Evolutionary conservation across 2,329 filamentous ascomycete species (phyloP), one percentile per base, ranked within the genome.

Genomic region (Claviceps pazoutovae): DNA sequence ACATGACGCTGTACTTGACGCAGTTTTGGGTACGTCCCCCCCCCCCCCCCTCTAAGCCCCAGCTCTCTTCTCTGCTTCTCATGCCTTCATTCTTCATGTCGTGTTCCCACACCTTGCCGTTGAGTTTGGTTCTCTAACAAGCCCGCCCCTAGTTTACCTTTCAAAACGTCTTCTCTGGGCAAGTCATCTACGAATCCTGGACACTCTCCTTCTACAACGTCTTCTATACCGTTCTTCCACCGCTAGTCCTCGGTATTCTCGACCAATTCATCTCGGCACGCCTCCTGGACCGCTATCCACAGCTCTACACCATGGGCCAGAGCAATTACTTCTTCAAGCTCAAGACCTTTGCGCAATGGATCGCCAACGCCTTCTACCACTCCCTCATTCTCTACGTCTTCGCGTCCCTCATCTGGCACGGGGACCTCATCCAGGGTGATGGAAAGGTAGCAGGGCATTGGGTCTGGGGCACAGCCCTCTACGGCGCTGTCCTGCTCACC

Each of bases 201-300:
- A 96, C 90, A 0, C 74, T 98, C n/a, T 95, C 91, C 7, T 95
- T 97, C 72, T 98, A 96, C 76, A 98, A 98, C 73, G 89, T 98
- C 66, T 86, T 98, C 66, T 98, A 95, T 72, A 98, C 93, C 0
- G 86, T 95, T 19, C 74, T 96, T 17, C 93, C 93, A 16, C 93
- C 93, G 1, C 84, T 98, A 54, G 91, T 88, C 1, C 84, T 98
- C 63, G 93, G 93, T 60, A 95, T 98, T 57, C 88, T 96, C 57
- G 94, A 98, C 66, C 94, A 98, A 65, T 97, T 94, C 69, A 89
- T 98, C 62, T 95, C 89, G 43, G 93, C 94, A 6, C 83, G 93
- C 23, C 74, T 98, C 21, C 76, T 98, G 13, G 93, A 98, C 68
- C 82, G 93, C 30, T 98, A 98, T 65, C 93, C 93, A 13, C 94